Conservation (phyloP, 164 flowering plant species). For the Chimonanthus praecox region DNA sequence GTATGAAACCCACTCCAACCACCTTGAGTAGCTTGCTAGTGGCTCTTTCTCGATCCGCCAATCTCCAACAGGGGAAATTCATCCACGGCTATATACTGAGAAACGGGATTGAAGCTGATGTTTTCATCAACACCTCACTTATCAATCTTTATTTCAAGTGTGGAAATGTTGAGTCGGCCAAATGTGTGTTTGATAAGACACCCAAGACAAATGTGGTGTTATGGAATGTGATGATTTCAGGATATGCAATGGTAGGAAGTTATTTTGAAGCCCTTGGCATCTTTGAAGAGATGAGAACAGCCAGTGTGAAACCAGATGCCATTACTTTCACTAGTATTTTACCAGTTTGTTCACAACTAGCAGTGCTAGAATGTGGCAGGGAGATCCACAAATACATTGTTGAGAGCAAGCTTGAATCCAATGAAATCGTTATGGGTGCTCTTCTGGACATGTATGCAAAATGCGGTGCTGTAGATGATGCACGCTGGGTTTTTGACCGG, state of each 20-base stretch:
- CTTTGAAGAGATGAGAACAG: constrained; percentile 37
- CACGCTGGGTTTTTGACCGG: constrained; percentile 35
- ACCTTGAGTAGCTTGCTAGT: constrained; percentile 50
- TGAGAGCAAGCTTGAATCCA: constrained; percentile 33
- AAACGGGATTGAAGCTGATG: constrained; percentile 32
- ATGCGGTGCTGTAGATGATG: constrained; percentile 71
- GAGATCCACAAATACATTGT: constrained; percentile 41
- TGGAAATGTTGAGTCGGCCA: constrained; percentile 40
- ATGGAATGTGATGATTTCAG: constrained; percentile 77
- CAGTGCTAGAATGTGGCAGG: constrained; percentile 60
- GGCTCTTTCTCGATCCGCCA: constrained; percentile 51
- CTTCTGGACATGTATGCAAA: constrained; percentile 78
- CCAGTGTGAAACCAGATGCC: constrained; percentile 44
- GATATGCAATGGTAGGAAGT: constrained; percentile 44
- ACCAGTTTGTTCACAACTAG: constrained; percentile 63
- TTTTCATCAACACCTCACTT: constrained; percentile 35
- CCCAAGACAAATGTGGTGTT: constrained; percentile 33
- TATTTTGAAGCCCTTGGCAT: constrained; percentile 49
- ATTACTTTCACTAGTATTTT: constrained; percentile 51
- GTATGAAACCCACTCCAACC: constrained; percentile 39
- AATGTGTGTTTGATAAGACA: constrained; percentile 35
- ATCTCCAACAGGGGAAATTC: constrained; percentile 46
- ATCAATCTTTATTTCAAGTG: constrained; percentile 68
- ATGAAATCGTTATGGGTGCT: constrained; percentile 61
- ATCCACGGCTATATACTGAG: constrained; percentile 59